Conservation (phyloP, 352 stramenopile genomes). For the Phytopythium chamaehyphon region DNA sequence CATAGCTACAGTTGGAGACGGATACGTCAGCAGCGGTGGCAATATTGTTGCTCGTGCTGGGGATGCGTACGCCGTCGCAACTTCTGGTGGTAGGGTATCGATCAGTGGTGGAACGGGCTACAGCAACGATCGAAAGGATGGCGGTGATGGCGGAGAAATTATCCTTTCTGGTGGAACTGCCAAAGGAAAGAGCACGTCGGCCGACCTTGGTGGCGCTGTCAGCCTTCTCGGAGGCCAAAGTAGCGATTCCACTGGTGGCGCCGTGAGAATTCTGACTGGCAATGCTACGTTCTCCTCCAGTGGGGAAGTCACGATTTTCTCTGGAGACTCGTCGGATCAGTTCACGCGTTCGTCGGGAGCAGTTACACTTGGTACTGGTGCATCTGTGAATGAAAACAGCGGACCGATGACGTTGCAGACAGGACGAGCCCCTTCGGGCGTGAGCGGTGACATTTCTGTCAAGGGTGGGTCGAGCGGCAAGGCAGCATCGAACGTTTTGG, state of each 20-base stretch:
- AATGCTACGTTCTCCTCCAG: conserved; percentile 58
- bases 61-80: conserved; percentile 30
- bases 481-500: conserved; percentile 36
- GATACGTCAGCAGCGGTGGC: conserved; percentile 46
- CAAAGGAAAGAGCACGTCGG: conserved; percentile 33
- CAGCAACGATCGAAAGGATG: conserved; percentile 46
- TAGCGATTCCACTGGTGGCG: conserved; percentile 49
- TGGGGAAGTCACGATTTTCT: conserved; percentile 51
- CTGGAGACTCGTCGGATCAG: conserved; percentile 40
- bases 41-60: conserved; percentile 71
- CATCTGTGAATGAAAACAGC: conserved; percentile 34
- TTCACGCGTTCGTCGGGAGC: conserved; percentile 34
- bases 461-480: conserved; percentile 40
- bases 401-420: conserved; percentile 36
- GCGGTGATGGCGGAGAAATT: conserved; percentile 64
- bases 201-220: conserved; percentile 50
- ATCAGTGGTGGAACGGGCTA: conserved; percentile 39
- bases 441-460: conserved; percentile 52
- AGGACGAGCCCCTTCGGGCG: conserved; percentile 36
- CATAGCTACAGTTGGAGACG: conserved; percentile 50
- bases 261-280: conserved; percentile 39
- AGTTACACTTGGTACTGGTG: conserved; percentile 40
- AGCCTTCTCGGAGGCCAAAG: conserved; percentile 40
- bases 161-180: conserved; percentile 57
- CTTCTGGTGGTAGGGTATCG: conserved; percentile 43